These are phyloP conservation scores for Collybiopsis luxurians DNA, from an alignment of 768 basidiomycete genomes.

Conservation along the genomic window DNA sequence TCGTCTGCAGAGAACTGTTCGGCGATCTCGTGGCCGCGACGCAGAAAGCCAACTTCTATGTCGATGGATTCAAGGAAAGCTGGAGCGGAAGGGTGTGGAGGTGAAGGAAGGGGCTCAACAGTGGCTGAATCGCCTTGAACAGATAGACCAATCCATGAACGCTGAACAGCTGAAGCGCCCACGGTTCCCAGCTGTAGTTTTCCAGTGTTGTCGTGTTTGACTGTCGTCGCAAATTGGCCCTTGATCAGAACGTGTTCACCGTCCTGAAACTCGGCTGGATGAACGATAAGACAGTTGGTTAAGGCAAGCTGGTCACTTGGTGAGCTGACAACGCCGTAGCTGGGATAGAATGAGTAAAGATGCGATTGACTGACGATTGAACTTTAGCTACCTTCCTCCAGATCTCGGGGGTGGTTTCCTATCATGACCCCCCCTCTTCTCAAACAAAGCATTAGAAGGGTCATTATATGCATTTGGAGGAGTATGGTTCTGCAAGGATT, in stretches of 20 bases:
- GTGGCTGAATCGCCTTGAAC: conserved; percentile 72
- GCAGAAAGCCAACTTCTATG: conserved; percentile 70
- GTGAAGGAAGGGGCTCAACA: conserved; percentile 58
- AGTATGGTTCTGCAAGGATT: conserved; percentile 37
- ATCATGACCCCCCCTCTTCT: conserved; percentile 42
- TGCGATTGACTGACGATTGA: background rate
- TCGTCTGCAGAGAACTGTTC: conserved; percentile 89
- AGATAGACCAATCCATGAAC: conserved; percentile 90
- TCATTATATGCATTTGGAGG: conserved; percentile 49
- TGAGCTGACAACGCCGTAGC: conserved; percentile 55
- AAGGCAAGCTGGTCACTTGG: conserved; percentile 72
- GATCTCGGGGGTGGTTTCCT: conserved; percentile 36
- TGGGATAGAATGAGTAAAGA: conserved; percentile 19
- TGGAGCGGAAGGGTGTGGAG: conserved; percentile 47
- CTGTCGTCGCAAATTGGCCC: conserved; percentile 66
- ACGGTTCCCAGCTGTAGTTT: conserved; percentile 66
- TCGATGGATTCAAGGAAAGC: conserved; percentile 77
- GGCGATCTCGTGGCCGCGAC: conserved; percentile 47
- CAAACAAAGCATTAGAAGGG: conserved; percentile 45
- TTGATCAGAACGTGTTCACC: conserved; percentile 80
- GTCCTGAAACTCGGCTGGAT: conserved; percentile 70
- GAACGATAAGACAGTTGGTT: conserved; percentile 78
- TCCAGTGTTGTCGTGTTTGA: conserved; percentile 76
- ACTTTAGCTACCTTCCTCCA: conserved; percentile 24
- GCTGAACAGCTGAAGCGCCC: conserved; percentile 74